A percentile compares a stretch with the other conserved stretches of the same genome.
phyloP scores from a whole-genome alignment of 1,139 yeast species.

The Pichia sp. region DNA sequence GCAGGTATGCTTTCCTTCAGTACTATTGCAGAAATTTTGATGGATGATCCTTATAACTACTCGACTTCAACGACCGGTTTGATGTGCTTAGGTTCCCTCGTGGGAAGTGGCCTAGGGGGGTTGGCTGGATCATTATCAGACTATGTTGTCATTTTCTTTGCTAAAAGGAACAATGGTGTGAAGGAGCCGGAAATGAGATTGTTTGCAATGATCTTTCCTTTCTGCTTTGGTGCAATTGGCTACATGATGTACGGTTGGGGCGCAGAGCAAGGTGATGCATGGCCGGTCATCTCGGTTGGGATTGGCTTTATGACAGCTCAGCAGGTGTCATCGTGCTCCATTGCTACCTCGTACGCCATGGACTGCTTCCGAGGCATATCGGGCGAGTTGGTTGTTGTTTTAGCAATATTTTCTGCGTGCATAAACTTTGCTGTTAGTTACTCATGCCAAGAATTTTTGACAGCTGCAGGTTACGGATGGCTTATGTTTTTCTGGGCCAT shows the following conservation, averaged over 20 bases:
- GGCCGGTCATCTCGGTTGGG: conserved; percentile 43
- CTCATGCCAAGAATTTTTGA: conserved; percentile 16
- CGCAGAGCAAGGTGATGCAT: conserved; percentile 35
- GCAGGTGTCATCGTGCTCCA: conserved; percentile 50
- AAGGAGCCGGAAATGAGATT: conserved; percentile 53
- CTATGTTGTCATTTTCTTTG: conserved; percentile 28
- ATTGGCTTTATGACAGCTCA: conserved; percentile 43
- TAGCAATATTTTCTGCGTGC: conserved; percentile 19
- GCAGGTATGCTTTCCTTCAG: conserved; percentile 19
- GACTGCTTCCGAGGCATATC: conserved; percentile 50
- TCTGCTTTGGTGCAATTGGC: conserved; percentile 37
- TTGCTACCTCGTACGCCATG: conserved; percentile 50
- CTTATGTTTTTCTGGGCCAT: conserved; percentile 16
- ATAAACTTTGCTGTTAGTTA: conserved; percentile 19
- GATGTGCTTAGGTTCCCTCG: conserved; percentile 62
- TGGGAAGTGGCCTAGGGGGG: conserved; percentile 62
- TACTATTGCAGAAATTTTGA: conserved; percentile 31
- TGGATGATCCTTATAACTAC: conserved; percentile 60
- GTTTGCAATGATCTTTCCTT: conserved; percentile 25
- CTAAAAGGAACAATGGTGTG: conserved; percentile 59
- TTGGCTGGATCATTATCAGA: conserved; percentile 51
- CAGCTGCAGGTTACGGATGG: conserved; percentile 17
- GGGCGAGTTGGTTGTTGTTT: conserved; percentile 32
- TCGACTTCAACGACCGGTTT: conserved; percentile 63
- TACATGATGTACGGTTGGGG: conserved; percentile 73